phyloP scores from a whole-genome alignment of 805 yeast species.

The Yarrowia phangngaensis region DNA sequence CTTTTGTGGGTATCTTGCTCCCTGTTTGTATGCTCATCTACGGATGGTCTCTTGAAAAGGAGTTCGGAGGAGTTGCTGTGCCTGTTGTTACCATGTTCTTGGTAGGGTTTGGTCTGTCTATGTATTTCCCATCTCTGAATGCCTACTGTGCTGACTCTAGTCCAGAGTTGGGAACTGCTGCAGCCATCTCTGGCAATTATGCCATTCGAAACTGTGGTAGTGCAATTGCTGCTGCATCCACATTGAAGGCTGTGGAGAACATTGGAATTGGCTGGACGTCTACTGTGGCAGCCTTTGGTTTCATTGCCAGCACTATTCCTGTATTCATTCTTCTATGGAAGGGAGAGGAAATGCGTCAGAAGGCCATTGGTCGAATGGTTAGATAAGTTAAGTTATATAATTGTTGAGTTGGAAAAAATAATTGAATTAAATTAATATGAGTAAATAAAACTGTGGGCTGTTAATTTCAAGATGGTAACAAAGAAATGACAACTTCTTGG shows the following conservation, averaged over 20 bases:
- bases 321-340: conserved; percentile 25
- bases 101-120: conserved; percentile 51
- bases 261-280: conserved; percentile 59
- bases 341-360: conserved; percentile 23
- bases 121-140: conserved; percentile 51
- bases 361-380: conserved; percentile 19
- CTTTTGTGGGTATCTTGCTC: conserved; percentile 45
- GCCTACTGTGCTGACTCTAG: conserved; percentile 58
- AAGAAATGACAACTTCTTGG: no score
- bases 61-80: conserved; percentile 53
- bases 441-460: no score
- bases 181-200: conserved; percentile 55
- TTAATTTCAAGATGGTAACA: no score
- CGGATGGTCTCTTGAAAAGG: conserved; percentile 52
- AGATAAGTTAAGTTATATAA: neutral
- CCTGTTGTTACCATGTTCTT: conserved; percentile 51
- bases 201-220: conserved; percentile 50
- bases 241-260: conserved; percentile 45
- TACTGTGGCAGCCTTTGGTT: conserved; percentile 47
- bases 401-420: no score
- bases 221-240: conserved; percentile 51
- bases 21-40: conserved; percentile 49
- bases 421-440: conserved; percentile 9
- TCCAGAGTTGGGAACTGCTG: conserved; percentile 50
- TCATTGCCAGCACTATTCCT: conserved; percentile 30